Evolutionary conservation across 2,329 filamentous ascomycete species (phyloP).

Genomic region (Paradendryphiella salina): DNA sequence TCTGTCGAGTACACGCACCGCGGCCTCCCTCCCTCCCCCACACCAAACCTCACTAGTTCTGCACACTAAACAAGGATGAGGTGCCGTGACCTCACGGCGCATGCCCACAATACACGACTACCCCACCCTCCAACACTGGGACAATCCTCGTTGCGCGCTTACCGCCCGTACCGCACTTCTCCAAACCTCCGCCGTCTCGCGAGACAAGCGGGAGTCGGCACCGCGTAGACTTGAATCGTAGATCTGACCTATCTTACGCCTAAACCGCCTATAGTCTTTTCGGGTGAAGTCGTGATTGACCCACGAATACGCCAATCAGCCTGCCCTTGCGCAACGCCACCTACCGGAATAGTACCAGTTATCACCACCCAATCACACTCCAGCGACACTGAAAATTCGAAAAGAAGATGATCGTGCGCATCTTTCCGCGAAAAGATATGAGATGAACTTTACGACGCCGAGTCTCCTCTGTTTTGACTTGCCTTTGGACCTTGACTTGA

Average conservation of each 20-base stretch:
- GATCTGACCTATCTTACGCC: neutral
- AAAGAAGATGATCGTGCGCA: neutral
- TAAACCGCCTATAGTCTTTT: neutral
- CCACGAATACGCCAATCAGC: neutral
- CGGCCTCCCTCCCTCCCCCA: too few relatives aligned
- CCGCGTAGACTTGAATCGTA: neutral
- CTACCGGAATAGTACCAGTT: neutral
- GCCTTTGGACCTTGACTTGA: conserved; percentile 8
- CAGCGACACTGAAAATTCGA: neutral
- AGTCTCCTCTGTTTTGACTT: neutral
- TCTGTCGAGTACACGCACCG: conserved; percentile 6
- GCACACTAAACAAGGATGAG: conserved; percentile 12
- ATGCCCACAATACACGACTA: conserved; percentile 7
- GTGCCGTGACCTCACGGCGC: conserved; percentile 16
- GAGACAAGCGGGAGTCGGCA: neutral
- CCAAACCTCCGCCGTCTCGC: neutral
- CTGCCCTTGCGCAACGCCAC: neutral
- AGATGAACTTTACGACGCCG: neutral
- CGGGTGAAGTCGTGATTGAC: neutral
- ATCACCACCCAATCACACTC: neutral
- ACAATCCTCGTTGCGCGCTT: conserved; percentile 13
- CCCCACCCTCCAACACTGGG: conserved; percentile 7
- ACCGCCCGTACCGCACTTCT: conserved; percentile 8
- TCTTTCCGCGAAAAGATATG: neutral
- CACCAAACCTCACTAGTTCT: conserved; percentile 11